Evolutionary conservation across 495 filamentous ascomycete genomes (phyloP).

Genomic region (Elasticomyces elasticus): DNA sequence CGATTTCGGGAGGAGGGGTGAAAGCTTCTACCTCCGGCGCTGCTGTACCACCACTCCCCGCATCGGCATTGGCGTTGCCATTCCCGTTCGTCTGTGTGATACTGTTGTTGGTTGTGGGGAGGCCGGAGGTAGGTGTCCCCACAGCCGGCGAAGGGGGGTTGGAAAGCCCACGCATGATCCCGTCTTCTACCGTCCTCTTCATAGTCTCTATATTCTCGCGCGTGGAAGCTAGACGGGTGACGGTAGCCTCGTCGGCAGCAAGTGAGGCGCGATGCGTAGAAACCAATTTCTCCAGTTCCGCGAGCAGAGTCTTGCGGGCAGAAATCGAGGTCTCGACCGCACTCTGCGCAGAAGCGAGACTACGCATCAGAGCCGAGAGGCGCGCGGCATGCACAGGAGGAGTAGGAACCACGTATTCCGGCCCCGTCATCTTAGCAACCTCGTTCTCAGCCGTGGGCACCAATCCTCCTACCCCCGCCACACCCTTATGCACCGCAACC

Average conservation of each 20-base stretch:
- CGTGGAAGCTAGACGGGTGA: slow-evolving; percentile 47
- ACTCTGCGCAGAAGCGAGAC: slow-evolving; percentile 79
- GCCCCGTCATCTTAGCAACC: slow-evolving; percentile 69
- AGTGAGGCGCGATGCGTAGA: slow-evolving; percentile 61
- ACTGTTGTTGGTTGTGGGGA: neutral
- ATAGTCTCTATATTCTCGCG: slow-evolving; percentile 59
- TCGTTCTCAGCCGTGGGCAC: slow-evolving; percentile 62
- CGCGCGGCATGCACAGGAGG: slow-evolving; percentile 87
- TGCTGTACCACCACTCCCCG: no score
- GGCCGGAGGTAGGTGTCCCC: slow-evolving; percentile 22
- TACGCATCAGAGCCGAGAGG: slow-evolving; percentile 75
- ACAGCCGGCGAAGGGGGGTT: slow-evolving; percentile 17
- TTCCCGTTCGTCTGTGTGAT: neutral
- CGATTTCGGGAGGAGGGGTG: slow-evolving; percentile 25
- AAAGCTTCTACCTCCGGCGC: slow-evolving; percentile 67
- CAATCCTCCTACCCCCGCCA: slow-evolving; percentile 49
- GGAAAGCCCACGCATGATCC: slow-evolving; percentile 72
- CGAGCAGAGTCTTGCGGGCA: slow-evolving; percentile 65
- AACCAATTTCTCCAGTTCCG: slow-evolving; percentile 72
- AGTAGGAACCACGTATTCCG: slow-evolving; percentile 52
- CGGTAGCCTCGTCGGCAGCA: slow-evolving; percentile 53
- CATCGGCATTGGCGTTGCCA: slow-evolving; percentile 48
- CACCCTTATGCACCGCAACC: slow-evolving; percentile 60
- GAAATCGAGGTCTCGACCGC: slow-evolving; percentile 86
- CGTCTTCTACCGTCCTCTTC: slow-evolving; percentile 78